Percentiles rank a stretch among this genome's conserved stretches.
Evolutionary conservation across 1,139 yeast genomes (phyloP).

Genomic region (Trichomonascaceae sp.): DNA sequence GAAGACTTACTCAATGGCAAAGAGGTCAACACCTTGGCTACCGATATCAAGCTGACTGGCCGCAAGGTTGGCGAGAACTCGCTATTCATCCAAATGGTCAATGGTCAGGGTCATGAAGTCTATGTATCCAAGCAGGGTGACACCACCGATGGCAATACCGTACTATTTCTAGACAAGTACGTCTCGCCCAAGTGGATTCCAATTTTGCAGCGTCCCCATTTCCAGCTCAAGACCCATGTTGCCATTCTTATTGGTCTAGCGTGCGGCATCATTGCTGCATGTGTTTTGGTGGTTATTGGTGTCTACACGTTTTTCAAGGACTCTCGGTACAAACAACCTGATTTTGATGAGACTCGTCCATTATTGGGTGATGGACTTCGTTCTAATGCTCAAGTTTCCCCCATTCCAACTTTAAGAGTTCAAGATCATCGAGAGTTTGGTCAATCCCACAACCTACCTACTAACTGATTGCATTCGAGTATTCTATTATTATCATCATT

Average conservation of each 20-base stretch:
- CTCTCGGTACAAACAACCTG: not conserved
- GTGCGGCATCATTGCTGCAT: conserved; percentile 22
- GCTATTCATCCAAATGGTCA: conserved; percentile 26
- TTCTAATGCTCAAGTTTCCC: conserved; percentile 6
- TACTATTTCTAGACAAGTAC: conserved; percentile 61
- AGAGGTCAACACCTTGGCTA: conserved; percentile 30
- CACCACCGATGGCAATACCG: conserved; percentile 37
- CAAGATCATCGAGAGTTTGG: conserved; percentile 20
- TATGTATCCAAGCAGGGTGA: conserved; percentile 58
- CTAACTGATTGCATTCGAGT: conserved; percentile 1
- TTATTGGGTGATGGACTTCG: conserved; percentile 4
- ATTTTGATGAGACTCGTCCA: conserved; percentile 7
- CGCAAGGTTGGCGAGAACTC: conserved; percentile 21
- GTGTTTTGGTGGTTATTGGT: conserved; percentile 13
- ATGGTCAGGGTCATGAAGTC: conserved; percentile 55
- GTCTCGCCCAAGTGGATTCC: conserved; percentile 51
- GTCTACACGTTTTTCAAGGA: conserved; percentile 9
- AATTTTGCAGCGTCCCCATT: conserved; percentile 17
- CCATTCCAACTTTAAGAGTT: conserved; percentile 16
- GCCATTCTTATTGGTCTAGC: conserved; percentile 26
- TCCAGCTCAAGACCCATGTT: conserved; percentile 21
- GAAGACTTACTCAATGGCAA: conserved; percentile 22
- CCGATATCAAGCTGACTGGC: conserved; percentile 34
- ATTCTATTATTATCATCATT: too few relatives aligned
- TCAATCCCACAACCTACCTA: conserved; percentile 16